Base-by-base conservation (phyloP, 495 filamentous ascomycete species). In the Penicillium paradoxum region DNA sequence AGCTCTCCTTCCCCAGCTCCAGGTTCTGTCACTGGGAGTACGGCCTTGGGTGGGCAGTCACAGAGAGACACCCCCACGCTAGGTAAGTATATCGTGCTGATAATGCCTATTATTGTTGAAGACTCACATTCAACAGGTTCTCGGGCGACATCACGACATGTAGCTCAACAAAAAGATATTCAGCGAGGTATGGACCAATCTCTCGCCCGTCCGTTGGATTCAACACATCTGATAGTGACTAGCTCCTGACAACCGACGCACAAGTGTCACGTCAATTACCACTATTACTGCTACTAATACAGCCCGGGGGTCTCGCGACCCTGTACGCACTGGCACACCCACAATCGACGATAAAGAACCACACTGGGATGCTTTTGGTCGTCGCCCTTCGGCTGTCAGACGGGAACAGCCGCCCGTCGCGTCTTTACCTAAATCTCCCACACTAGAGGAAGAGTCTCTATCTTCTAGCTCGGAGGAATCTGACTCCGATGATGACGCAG, bases 101-200 rank as follows among this genome's bases (percentile, higher is more conserved):
- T 19, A 6, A 2, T 17, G 11, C n/a, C 21, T 11, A 4, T 0
- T 15, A 25, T 40, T 18, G 30, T 30, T 4, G 5, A 17, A 17
- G n/a, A n/a, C 49, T 60, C 38, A 61, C 29, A 1, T 6, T 30
- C 5, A 17, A 9, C 60, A 80, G 85, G 79, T 34, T 70, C 76
- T 18, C 69, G 79, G 45, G 70, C 72, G 24, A 80, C 84, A 0
- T 87, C 83, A 11, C 73, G 83, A 2, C 73, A 89, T 27, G 82
- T 83, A 4, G 70, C 82, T 27, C 81, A 86, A 14, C 70, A 73
- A 24, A 88, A 78, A 62, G 87, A 89, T 15, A 74, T 74, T 19
- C 59, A 79, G 4, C 72, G 74, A 30, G 75, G 75, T 62, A 75
- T 42, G 49, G 30, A 18, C 9, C 49, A 1, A 51, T 30, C 2